Conservation (phyloP, 331 rosid genomes). For the Cydonia oblonga region DNA sequence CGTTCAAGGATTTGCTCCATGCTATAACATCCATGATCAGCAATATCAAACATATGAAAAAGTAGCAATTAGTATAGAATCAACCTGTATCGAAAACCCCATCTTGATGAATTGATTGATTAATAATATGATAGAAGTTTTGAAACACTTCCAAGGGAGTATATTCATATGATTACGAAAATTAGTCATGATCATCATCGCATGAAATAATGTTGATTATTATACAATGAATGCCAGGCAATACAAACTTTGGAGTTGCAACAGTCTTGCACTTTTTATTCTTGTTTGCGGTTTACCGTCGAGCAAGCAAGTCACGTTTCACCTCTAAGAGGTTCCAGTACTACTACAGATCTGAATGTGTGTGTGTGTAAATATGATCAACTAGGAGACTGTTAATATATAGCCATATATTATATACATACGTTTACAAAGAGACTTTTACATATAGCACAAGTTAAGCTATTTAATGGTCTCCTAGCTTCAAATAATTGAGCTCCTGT, state of each 20-base stretch:
- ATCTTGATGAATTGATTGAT: background rate
- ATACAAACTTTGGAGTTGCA: background rate
- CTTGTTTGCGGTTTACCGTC: background rate
- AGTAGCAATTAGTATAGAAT: background rate
- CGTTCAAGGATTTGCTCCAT: constrained; percentile 90
- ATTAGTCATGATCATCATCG: background rate
- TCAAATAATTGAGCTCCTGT: background rate
- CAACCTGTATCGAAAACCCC: background rate
- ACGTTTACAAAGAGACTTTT: background rate
- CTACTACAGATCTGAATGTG: background rate
- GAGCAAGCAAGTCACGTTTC: background rate
- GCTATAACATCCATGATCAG: constrained; percentile 17
- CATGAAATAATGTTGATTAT: background rate
- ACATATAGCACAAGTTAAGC: background rate
- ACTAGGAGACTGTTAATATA: background rate
- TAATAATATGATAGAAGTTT: background rate
- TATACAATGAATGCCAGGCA: background rate
- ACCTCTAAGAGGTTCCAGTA: background rate
- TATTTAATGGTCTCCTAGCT: background rate
- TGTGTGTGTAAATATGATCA: background rate
- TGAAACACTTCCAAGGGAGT: background rate
- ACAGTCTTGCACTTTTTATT: background rate
- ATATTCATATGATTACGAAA: background rate
- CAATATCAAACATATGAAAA: background rate
- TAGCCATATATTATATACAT: no score